Conservation (phyloP, 2,329 filamentous ascomycete genomes). For the Colletotrichum falcatum region DNA sequence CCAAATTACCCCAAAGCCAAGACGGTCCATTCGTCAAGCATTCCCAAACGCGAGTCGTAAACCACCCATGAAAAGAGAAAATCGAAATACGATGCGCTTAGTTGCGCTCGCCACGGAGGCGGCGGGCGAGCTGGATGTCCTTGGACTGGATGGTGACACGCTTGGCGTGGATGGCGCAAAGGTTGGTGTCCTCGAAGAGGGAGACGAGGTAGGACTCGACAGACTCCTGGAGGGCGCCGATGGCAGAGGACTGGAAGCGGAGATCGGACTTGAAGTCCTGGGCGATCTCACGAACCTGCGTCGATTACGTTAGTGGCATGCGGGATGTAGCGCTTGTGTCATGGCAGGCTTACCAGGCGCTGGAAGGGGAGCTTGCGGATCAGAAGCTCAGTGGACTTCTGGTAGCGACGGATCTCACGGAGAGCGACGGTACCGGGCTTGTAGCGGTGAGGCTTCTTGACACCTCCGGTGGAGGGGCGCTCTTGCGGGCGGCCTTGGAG, state of each 20-base stretch:
- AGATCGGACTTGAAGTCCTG: slow-evolving; percentile 96
- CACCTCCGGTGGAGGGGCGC: slow-evolving; percentile 96
- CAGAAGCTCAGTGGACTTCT: slow-evolving; percentile 89
- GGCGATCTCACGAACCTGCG: slow-evolving; percentile 88
- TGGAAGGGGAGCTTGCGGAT: slow-evolving; percentile 98
- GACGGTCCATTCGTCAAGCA: slow-evolving; percentile 54
- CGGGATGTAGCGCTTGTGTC: not conserved
- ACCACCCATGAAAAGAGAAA: slow-evolving; percentile 49
- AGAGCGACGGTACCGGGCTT: slow-evolving; percentile 90
- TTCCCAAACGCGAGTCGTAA: slow-evolving; percentile 57
- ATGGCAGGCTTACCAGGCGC: slow-evolving; percentile 74
- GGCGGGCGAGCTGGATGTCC: slow-evolving; percentile 96
- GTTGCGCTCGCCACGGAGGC: slow-evolving; percentile 94
- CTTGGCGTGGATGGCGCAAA: slow-evolving; percentile 99
- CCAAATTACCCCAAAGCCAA: slow-evolving; percentile 55
- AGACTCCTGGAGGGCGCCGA: slow-evolving; percentile 97
- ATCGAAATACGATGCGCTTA: slow-evolving; percentile 59
- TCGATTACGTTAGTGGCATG: slow-evolving; percentile 33
- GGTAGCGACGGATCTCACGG: slow-evolving; percentile 92
- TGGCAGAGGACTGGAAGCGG: slow-evolving; percentile 98
- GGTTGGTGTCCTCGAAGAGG: slow-evolving; percentile 97
- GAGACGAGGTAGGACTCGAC: slow-evolving; percentile 99
- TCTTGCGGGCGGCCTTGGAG: slow-evolving; percentile 99
- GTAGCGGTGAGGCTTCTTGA: slow-evolving; percentile 93
- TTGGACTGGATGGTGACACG: slow-evolving; percentile 98